Evolutionary conservation across 169 alveolate genomes (phyloP), one percentile per base, ranked within the genome.

Genomic region (Blepharisma undulans): DNA sequence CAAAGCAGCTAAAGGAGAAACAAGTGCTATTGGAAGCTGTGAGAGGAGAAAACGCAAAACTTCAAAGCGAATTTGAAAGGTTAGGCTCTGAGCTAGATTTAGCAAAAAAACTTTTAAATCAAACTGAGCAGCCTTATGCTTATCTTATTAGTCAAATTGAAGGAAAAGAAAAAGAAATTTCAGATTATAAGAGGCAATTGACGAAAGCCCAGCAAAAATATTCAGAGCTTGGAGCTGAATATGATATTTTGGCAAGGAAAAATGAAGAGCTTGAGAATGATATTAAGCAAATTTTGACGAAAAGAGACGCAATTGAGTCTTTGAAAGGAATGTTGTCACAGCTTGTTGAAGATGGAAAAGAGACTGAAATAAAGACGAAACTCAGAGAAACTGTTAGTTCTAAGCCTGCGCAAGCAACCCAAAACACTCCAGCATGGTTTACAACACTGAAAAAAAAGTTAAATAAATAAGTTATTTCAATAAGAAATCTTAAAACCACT

Each of bases 1-100:
- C 98, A 12, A 92, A 93, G 84, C 90, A 96, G 88, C 88, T 96
- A 4, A 89, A 94, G 88, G 82, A 92, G 3, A 96, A 96, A 61
- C 89, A 94, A 74, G 94, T 92, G 77, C 96, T 94, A 81, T 85
- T 89, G 36, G 97, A 96, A 36, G 71, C 77, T 16, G 66, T 94
- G 0, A 82, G 88, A 34, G 78, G 30, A 60, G 92, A 95, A 78
- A 89, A 94, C 6, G 84, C 85, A 36, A 91, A 74, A n/a, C 76
- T 92, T 18, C 85, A 90, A 81, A 72, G 74, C 25, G 88, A 92
- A 80, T 30, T 94, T 4, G 95, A 96, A 66, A 90, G 79, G 36
- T 7, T 77, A 18, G 91, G 79, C 12, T 92, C 76, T 22, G 96
- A 94, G 77, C 29, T 93, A 7, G 93, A 90, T 77, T 61, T 95